Base-by-base conservation (phyloP, 129 eudicot genomes). In the Gnaphalium uliginosum region DNA sequence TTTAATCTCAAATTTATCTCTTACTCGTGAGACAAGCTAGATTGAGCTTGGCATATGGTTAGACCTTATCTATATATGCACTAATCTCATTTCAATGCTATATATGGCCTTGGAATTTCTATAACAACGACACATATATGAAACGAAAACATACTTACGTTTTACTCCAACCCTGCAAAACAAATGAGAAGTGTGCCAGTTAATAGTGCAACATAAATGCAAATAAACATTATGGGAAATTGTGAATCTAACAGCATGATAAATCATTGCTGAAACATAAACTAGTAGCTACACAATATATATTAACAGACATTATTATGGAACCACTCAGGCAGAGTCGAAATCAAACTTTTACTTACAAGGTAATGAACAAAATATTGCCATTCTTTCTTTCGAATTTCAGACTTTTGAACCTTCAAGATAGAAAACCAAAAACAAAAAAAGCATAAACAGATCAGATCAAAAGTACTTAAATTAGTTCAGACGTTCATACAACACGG, bases 111-210 rank as follows among this genome's bases (percentile, higher is more conserved):
- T 56, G 35, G 43, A 56, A 62, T 25, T 58, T 76, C 79, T 60
- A 72, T 78, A 75, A 48, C 22, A 51, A 58, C 66, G 18, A 25
- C 9, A 41, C 46, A 10, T 8, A 24, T 48, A 62, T 4, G 39
- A 43, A 35, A 58, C 14, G 25, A 43, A 30, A 27, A 77, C 71
- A 71, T 66, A 86, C 98, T 90, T 81, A 90, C 98, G 88, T 86
- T 81, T 94, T 94, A 75, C 87, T 94, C 98, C 98, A 94, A 66
- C 98, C 98, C 98, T 94, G 93, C 81, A 89, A 75, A 81, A 67
- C 27, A 72, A 19, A 83, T 53, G 54, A 26, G 53, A 72, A 15
- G 66, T 29, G 24, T 7, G 48, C 24, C 51, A 27, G 21, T 56
- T 66, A 46, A 32, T 32, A 74, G 64, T 30, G 75, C 68, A 76